These are phyloP conservation scores for Ganoderma lucidum DNA, from an alignment of 1,284 basidiomycete genomes.

Conservation along the genomic window DNA sequence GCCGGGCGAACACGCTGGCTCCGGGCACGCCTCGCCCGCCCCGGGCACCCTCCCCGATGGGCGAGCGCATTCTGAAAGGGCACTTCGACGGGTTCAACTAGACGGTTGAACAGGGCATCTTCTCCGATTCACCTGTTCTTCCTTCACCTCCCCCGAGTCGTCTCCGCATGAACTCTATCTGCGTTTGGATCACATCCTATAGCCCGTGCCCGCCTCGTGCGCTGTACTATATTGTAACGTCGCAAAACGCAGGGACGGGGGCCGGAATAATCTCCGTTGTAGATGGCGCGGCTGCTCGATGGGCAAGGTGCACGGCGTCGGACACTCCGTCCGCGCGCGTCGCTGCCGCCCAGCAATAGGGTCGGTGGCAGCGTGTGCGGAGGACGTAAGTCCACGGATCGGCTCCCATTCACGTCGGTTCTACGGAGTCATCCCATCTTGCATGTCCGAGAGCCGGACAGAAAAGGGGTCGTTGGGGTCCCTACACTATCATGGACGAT, in stretches of 20 bases:
- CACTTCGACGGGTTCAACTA: constrained; percentile 85
- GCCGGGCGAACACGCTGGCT: constrained; percentile 67
- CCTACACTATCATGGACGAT: not conserved
- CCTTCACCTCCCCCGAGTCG: not conserved
- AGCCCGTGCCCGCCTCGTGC: not conserved
- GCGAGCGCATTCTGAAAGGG: constrained; percentile 82
- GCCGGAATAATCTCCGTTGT: constrained; percentile 1
- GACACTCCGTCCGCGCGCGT: not conserved
- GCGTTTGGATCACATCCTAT: constrained; percentile 3
- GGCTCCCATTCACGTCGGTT: not conserved
- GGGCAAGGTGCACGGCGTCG: not conserved
- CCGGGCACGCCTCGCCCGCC: constrained; percentile 53
- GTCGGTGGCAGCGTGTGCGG: not conserved
- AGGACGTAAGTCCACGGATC: not conserved
- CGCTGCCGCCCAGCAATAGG: not conserved
- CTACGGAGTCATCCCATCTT: not conserved
- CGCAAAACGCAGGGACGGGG: constrained; percentile 2
- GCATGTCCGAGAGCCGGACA: not conserved
- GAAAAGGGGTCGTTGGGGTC: not conserved
- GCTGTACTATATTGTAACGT: constrained; percentile 5
- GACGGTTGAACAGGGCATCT: not conserved
- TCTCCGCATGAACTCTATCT: not conserved
- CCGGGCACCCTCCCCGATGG: constrained; percentile 84
- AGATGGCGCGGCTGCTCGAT: not conserved
- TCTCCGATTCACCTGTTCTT: not conserved